These are phyloP conservation scores for Bromus sterilis DNA, from an alignment of 176 grass and related monocot species.

Conservation along the genomic window DNA sequence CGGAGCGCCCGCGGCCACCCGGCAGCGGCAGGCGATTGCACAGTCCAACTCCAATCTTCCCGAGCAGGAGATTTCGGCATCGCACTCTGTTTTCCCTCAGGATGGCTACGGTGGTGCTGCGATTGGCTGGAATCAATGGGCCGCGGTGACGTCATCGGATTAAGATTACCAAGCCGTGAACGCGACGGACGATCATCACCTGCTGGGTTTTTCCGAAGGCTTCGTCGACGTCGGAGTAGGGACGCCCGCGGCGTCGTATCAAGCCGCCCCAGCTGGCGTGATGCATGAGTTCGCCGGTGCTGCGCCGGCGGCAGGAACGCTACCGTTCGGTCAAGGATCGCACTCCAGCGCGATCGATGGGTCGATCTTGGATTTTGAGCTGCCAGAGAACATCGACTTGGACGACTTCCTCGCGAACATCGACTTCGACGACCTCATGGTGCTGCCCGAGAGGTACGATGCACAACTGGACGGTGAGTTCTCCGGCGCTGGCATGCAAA, in stretches of 20 bases:
- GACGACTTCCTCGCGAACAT: background rate
- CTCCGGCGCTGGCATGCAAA: background rate
- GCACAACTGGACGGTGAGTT: background rate
- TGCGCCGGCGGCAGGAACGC: background rate
- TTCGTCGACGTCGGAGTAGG: background rate
- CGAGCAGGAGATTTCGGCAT: background rate
- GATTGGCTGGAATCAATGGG: background rate
- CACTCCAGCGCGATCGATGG: background rate
- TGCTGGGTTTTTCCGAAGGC: background rate
- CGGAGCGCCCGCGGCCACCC: background rate
- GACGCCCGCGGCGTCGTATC: background rate
- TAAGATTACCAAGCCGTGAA: background rate
- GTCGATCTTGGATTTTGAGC: background rate
- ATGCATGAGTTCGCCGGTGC: background rate
- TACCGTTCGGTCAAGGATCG: background rate
- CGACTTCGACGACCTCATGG: background rate
- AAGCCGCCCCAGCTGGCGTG: background rate
- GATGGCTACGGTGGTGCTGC: background rate
- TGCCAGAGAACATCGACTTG: background rate
- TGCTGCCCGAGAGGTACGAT: background rate
- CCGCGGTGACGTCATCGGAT: background rate
- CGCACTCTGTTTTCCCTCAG: background rate
- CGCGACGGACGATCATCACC: background rate
- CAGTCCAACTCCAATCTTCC: background rate
- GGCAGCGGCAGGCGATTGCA: background rate